A percentile compares a stretch with the other conserved stretches of the same genome.
These are phyloP conservation scores for Russula olivacea DNA, from an alignment of 768 basidiomycete species.

Conservation along the genomic window DNA sequence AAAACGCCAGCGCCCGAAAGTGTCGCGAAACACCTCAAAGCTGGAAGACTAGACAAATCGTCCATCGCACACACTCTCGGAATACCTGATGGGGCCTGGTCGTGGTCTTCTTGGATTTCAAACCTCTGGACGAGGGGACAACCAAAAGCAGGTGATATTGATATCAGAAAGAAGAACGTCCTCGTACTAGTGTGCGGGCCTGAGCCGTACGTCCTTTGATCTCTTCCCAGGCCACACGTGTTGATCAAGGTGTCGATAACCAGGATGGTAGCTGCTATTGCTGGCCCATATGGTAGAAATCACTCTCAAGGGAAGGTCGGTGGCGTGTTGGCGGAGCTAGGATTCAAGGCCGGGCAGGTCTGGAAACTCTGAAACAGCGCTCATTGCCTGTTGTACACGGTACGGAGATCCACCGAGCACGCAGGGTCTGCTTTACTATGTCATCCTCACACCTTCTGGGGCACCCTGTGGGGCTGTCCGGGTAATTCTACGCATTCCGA, in stretches of 20 bases:
- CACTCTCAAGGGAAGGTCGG: constrained; percentile 68
- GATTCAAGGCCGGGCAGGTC: constrained; percentile 56
- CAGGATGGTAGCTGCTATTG: constrained; percentile 71
- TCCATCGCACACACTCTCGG: constrained; percentile 42
- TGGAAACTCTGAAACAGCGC: constrained; percentile 50
- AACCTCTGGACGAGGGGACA: constrained; percentile 12
- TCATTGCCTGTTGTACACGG: neutral
- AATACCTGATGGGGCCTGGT: constrained; percentile 26
- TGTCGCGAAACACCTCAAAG: constrained; percentile 31
- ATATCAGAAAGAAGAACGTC: constrained; percentile 31
- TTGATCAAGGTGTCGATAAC: constrained; percentile 2
- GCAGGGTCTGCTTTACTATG: neutral
- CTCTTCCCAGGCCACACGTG: constrained; percentile 10
- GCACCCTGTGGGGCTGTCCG: neutral
- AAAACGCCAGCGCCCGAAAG: constrained; percentile 18
- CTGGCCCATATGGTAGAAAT: constrained; percentile 72
- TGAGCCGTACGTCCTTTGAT: constrained; percentile 52
- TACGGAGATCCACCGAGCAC: neutral
- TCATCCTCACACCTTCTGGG: neutral
- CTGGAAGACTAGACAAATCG: constrained; percentile 51
- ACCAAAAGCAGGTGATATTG: neutral
- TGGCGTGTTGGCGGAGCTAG: constrained; percentile 60
- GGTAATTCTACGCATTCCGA: neutral
- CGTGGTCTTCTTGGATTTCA: constrained; percentile 31
- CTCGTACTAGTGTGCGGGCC: constrained; percentile 81